These are phyloP conservation scores for Melaleuca quinquenervia DNA, from an alignment of 345 rosid species.

Conservation along the genomic window DNA sequence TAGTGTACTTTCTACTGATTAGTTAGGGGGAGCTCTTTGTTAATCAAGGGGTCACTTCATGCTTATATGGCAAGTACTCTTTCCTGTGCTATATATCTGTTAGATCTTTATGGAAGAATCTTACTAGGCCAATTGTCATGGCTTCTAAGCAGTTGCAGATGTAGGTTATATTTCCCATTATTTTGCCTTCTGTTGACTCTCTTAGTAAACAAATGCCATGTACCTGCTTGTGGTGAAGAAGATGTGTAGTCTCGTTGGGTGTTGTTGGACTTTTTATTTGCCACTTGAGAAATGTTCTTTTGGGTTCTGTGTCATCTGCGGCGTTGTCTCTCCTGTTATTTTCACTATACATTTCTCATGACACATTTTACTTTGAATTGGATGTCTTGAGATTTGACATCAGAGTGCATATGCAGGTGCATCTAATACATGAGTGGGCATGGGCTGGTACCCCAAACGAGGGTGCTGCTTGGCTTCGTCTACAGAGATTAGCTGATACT, in stretches of 20 bases:
- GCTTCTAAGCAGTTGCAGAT: background rate
- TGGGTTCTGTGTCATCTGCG: background rate
- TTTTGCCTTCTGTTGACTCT: background rate
- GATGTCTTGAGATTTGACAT: background rate
- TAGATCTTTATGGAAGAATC: background rate
- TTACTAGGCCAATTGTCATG: background rate
- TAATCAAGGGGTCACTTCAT: background rate
- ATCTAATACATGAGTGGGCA: constrained; percentile 89
- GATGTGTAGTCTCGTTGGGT: background rate
- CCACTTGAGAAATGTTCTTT: background rate
- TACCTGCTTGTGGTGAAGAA: background rate
- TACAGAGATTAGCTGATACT: constrained; percentile 77
- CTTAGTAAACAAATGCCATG: background rate
- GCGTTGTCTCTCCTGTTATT: background rate
- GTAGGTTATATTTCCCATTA: background rate
- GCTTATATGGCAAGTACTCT: background rate
- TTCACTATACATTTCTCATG: background rate
- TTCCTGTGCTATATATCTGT: no score
- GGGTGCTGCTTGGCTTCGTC: constrained; percentile 96
- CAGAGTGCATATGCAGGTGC: constrained; percentile 38
- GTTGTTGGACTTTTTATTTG: background rate
- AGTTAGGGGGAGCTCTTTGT: background rate
- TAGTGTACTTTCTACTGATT: background rate
- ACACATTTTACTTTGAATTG: background rate
- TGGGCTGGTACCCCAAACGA: constrained; percentile 99